These are phyloP conservation scores for Tolypocladium amazonense DNA, from an alignment of 2,329 filamentous ascomycete genomes.

Conservation along the genomic window DNA sequence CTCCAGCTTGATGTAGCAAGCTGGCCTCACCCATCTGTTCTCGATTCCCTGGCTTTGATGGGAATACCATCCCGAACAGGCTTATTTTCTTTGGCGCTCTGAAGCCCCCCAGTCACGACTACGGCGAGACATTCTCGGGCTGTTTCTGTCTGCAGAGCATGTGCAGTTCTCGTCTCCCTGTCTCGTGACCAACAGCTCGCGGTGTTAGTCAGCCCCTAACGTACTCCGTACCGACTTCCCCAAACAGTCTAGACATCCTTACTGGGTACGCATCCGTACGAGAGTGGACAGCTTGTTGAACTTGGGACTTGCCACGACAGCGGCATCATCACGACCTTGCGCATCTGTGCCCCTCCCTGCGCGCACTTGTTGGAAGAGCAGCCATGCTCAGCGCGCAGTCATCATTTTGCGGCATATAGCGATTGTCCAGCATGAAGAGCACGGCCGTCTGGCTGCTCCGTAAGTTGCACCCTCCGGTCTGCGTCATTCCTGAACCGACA, in stretches of 20 bases:
- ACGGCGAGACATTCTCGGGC: background rate
- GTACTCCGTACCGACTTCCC: background rate
- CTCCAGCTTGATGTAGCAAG: background rate
- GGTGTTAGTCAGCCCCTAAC: conserved; percentile 4
- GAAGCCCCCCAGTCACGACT: background rate
- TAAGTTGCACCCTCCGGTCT: conserved; percentile 17
- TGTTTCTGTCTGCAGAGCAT: too few relatives aligned
- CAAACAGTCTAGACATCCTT: background rate
- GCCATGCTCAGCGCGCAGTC: conserved; percentile 18
- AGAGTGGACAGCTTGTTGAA: conserved; percentile 9
- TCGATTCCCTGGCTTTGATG: background rate
- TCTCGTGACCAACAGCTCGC: background rate
- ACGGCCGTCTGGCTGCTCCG: conserved; percentile 29
- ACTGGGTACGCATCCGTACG: background rate
- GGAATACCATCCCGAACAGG: background rate
- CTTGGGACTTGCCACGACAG: background rate
- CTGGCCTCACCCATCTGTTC: background rate
- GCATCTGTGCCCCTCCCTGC: background rate
- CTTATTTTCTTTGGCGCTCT: background rate
- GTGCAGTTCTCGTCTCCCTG: background rate
- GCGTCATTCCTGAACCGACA: conserved; percentile 4
- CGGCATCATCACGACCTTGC: background rate
- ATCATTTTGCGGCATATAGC: conserved; percentile 18
- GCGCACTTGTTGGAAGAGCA: conserved; percentile 1
- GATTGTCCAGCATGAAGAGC: conserved; percentile 28